These are phyloP conservation scores for Rhododendron vialii DNA, from an alignment of 148 eudicot genomes.

Conservation along the genomic window DNA sequence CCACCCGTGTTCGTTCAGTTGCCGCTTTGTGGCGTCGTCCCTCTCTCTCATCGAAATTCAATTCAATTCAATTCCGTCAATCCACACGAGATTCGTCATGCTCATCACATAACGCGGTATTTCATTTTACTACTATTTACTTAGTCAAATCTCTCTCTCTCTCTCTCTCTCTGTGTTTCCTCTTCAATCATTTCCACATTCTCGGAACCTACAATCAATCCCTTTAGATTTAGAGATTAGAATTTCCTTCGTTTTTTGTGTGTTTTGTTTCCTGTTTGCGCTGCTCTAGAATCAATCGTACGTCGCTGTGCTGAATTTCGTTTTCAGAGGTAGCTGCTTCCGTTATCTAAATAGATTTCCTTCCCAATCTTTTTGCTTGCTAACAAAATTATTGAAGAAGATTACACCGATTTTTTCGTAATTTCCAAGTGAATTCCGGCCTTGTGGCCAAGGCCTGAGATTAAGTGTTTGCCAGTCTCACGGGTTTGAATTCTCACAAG, in stretches of 20 bases:
- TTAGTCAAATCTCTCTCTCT: background rate
- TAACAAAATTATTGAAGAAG: background rate
- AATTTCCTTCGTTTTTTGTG: background rate
- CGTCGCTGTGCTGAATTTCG: background rate
- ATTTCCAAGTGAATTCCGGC: background rate
- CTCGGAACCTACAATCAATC: background rate
- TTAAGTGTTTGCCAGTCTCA: background rate
- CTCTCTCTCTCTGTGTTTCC: background rate
- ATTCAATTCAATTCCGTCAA: constrained; percentile 4
- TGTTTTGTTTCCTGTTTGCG: background rate
- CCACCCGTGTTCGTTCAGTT: background rate
- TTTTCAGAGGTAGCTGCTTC: constrained; percentile 6
- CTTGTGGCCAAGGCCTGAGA: background rate
- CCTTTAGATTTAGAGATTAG: background rate
- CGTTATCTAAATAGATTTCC: background rate
- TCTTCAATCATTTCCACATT: background rate
- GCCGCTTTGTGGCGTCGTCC: background rate
- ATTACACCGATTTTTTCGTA: background rate
- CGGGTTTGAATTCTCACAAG: background rate
- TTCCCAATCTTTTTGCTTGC: background rate
- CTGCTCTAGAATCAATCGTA: background rate
- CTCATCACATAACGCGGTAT: constrained; percentile 13
- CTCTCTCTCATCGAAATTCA: background rate
- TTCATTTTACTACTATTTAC: background rate
- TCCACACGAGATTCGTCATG: constrained; percentile 3